Percentiles rank a stretch among this genome's conserved stretches.
Evolutionary conservation across 495 filamentous ascomycete genomes (phyloP).

Genomic region (Hypomontagnella monticulosa): DNA sequence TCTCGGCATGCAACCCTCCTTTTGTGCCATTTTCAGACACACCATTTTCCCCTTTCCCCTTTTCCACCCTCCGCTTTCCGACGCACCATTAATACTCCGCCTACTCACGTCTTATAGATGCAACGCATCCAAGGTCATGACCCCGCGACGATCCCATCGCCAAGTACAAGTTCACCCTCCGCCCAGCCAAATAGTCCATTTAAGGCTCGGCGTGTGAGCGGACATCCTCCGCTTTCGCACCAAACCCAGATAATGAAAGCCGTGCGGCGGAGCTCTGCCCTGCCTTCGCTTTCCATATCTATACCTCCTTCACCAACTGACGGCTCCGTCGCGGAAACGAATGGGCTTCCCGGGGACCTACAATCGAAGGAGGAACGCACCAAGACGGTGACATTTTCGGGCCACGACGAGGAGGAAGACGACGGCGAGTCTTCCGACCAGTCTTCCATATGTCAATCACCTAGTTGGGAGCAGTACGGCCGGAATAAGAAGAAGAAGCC

Average conservation of each 20-base stretch:
- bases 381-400: conserved; percentile 58
- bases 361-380: conserved; percentile 43
- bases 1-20: conserved; percentile 50
- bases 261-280: conserved; percentile 48
- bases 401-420: conserved; percentile 45
- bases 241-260: conserved; percentile 57
- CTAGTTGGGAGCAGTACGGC: conserved; percentile 63
- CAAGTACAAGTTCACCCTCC: conserved; percentile 45
- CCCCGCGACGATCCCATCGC: conserved; percentile 40
- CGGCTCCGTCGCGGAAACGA: conserved; percentile 19
- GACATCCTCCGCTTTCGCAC: conserved; percentile 49
- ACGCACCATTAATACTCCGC: conserved; percentile 44
- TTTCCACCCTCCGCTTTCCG: conserved; percentile 32
- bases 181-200: conserved; percentile 40
- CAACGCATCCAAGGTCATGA: conserved; percentile 49
- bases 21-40: conserved; percentile 34
- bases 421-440: conserved; percentile 55
- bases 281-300: conserved; percentile 55
- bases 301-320: conserved; percentile 48
- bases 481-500: conserved; percentile 60
- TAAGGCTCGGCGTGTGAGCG: conserved; percentile 48
- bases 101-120: conserved; percentile 50
- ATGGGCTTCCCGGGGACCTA: conserved; percentile 32
- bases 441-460: conserved; percentile 66
- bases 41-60: conserved; percentile 22